A percentile compares a stretch with the other conserved stretches of the same genome.
Evolutionary conservation across 352 stramenopile species (phyloP).

Genomic region (Globisporangium barbulae): DNA sequence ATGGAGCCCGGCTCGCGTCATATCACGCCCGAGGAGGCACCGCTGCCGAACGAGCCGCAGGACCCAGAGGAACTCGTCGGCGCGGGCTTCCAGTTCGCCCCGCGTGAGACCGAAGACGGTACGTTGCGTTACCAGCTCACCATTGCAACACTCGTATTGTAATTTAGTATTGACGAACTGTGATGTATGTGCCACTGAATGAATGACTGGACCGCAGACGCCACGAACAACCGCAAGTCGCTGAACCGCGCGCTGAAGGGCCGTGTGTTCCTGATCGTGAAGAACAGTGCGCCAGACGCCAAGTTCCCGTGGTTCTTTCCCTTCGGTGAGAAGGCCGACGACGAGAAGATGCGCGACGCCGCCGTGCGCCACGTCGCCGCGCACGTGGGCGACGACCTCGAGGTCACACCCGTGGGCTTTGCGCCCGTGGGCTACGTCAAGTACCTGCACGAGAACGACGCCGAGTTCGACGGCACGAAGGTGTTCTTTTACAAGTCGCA

Average conservation of each 20-base stretch:
- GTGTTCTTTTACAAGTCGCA: constrained; percentile 89
- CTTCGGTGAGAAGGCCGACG: constrained; percentile 45
- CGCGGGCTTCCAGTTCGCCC: constrained; percentile 71
- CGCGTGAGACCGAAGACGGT: constrained; percentile 71
- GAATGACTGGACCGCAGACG: constrained; percentile 22
- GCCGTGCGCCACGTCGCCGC: constrained; percentile 58
- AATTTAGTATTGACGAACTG: not conserved
- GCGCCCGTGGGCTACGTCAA: constrained; percentile 75
- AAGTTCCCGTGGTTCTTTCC: constrained; percentile 85
- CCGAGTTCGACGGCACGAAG: constrained; percentile 75
- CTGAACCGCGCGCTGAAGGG: constrained; percentile 81
- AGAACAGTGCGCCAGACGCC: constrained; percentile 36
- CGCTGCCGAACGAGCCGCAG: constrained; percentile 51
- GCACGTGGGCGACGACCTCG: constrained; percentile 41
- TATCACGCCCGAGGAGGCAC: constrained; percentile 73
- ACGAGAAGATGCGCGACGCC: constrained; percentile 81
- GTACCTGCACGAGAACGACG: constrained; percentile 50
- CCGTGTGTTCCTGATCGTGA: constrained; percentile 75
- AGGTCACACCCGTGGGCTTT: constrained; percentile 59
- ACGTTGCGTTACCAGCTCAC: not conserved
- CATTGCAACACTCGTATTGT: not conserved
- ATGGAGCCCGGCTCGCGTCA: constrained; percentile 71
- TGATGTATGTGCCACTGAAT: not conserved
- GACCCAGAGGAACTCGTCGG: constrained; percentile 71
- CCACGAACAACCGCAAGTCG: constrained; percentile 80